Evolutionary conservation across 202 grass and related monocot species (phyloP).

Genomic region (Setaria viridis): DNA sequence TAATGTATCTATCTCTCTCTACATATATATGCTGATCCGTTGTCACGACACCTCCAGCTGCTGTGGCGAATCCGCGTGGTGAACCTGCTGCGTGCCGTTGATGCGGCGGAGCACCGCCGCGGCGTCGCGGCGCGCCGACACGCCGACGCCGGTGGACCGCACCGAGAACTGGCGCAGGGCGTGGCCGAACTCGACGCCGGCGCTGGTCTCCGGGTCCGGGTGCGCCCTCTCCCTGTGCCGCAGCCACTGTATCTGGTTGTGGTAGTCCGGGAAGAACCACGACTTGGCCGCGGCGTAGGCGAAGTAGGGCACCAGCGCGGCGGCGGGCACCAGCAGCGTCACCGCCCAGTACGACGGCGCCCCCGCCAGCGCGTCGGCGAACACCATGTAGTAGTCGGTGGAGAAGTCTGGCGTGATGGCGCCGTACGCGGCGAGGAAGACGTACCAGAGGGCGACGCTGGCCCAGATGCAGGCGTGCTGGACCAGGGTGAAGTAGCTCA

Average conservation of each 20-base stretch:
- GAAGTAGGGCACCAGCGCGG: conserved; percentile 72
- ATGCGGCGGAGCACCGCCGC: conserved; percentile 38
- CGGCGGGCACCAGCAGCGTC: conserved; percentile 58
- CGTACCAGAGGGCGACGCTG: conserved; percentile 68
- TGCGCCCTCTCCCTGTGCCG: conserved; percentile 35
- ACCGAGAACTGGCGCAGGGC: conserved; percentile 71
- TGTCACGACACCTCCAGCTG: not conserved
- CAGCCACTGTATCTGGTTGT: conserved; percentile 81
- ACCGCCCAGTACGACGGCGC: conserved; percentile 69
- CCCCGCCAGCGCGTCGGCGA: conserved; percentile 53
- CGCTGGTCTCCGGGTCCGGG: conserved; percentile 7
- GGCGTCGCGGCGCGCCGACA: conserved; percentile 70
- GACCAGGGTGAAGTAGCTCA: conserved; percentile 82
- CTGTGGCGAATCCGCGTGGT: not conserved
- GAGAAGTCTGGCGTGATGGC: conserved; percentile 63
- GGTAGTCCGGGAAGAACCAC: conserved; percentile 77
- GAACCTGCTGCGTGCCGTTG: not conserved
- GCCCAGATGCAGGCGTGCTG: conserved; percentile 86
- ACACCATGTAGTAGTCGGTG: conserved; percentile 58
- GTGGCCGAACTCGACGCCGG: conserved; percentile 47
- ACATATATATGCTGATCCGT: not conserved
- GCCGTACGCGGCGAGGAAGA: conserved; percentile 79
- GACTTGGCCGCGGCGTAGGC: conserved; percentile 49
- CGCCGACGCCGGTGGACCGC: conserved; percentile 64
- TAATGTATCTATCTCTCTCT: not conserved